Evolutionary conservation across 2,329 filamentous ascomycete genomes (phyloP).

Genomic region (Epichloe uncinata): DNA sequence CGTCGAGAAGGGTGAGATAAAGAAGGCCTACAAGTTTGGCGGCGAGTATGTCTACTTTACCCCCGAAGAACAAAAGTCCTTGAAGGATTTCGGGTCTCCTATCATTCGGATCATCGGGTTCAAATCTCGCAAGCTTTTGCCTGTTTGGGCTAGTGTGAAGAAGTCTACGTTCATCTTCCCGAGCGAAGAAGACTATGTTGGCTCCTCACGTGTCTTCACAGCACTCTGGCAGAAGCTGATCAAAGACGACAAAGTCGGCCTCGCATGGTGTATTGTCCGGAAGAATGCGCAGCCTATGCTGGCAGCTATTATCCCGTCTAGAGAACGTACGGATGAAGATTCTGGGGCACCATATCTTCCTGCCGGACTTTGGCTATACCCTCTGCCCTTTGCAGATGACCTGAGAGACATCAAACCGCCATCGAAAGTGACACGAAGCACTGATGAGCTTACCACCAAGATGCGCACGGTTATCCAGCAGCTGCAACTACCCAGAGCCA

Average conservation of each 20-base stretch:
- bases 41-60: conserved; percentile 81
- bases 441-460: conserved; percentile 60
- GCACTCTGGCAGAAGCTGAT: conserved; percentile 81
- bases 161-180: conserved; percentile 91
- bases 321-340: conserved; percentile 48
- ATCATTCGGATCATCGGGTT: conserved; percentile 86
- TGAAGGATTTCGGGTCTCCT: conserved; percentile 71
- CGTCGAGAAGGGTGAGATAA: conserved; percentile 69
- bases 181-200: conserved; percentile 77
- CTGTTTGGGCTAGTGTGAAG: conserved; percentile 73
- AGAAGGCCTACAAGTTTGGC: conserved; percentile 92
- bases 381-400: conserved; percentile 82
- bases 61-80: conserved; percentile 61
- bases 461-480: conserved; percentile 80
- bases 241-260: conserved; percentile 62
- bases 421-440: conserved; percentile 37
- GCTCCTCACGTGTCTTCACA: conserved; percentile 85
- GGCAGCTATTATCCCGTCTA: conserved; percentile 69
- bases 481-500: conserved; percentile 72
- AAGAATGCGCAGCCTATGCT: conserved; percentile 67
- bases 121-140: conserved; percentile 63
- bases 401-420: conserved; percentile 60
- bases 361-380: conserved; percentile 77
- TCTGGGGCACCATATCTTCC: conserved; percentile 59
- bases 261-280: conserved; percentile 84